Evolutionary conservation across 257 asterid genomes (phyloP), one percentile per base, ranked within the genome.

Genomic region (Gynochthodes officinalis): DNA sequence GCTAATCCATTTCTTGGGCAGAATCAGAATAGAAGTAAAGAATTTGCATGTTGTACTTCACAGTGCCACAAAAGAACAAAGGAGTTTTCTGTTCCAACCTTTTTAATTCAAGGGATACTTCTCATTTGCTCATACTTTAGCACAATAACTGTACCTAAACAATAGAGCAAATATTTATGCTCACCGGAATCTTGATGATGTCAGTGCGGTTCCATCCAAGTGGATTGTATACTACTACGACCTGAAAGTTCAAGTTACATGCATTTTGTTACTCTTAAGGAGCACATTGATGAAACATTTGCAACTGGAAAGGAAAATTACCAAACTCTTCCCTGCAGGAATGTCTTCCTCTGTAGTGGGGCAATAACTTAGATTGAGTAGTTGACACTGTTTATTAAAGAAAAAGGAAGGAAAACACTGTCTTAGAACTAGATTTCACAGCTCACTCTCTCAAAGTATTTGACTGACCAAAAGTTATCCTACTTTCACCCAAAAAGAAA

Each of bases 121-220:
- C 44, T 7, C 4, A 62, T 1, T 42, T 53, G 62, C n/a, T n/a
- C n/a, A n/a, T n/a, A n/a, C n/a, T n/a, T n/a, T n/a, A n/a, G n/a
- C n/a, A n/a, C n/a, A n/a, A n/a, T n/a, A n/a, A n/a, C n/a, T n/a
- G n/a, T n/a, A n/a, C n/a, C n/a, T n/a, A n/a, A 46, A 42, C 27
- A 72, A 72, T 54, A 43, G 67, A 37, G 46, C 49, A 73, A 59
- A 66, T 49, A 40, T 42, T 70, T 52, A 50, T 52, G 83, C 89
- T 82, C 79, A 92, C 96, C 30, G 98, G 96, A 63, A 92, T 82
- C 83, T 82, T 86, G 80, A 92, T 80, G 73, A 84, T 74, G 55
- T 92, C 96, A 30, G 84, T 83, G 16, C 96, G 92, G 60, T 81
- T 76, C 98, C 96, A 90, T 69, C 96, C 98, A n/a, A 92, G 89